A percentile compares a stretch with the other conserved stretches of the same genome.
Conservation (phyloP, 2,329 filamentous ascomycete genomes). For the Colletotrichum costaricense region DNA sequence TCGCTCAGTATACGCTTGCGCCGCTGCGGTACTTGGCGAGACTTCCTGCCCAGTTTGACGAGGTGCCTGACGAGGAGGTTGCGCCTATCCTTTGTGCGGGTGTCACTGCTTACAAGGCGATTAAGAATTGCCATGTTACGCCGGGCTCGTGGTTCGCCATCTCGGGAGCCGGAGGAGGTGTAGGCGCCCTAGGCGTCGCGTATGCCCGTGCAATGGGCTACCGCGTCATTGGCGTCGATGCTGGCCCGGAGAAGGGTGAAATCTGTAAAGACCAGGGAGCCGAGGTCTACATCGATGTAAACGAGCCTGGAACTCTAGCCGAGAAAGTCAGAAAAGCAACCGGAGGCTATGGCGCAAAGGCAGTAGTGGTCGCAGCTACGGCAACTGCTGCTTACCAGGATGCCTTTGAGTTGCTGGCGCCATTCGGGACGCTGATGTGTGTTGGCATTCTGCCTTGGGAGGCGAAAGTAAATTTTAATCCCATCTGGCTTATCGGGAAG, state of each 20-base stretch:
- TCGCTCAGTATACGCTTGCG: conserved; percentile 51
- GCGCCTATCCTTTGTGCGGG: conserved; percentile 56
- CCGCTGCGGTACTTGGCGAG: conserved; percentile 47
- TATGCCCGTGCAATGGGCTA: conserved; percentile 56
- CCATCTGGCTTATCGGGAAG: conserved; percentile 47
- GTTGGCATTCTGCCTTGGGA: conserved; percentile 48
- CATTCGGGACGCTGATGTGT: conserved; percentile 53
- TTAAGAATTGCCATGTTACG: conserved; percentile 45
- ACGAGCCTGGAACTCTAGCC: conserved; percentile 35
- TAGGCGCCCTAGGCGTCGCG: conserved; percentile 51
- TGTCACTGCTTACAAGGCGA: conserved; percentile 55
- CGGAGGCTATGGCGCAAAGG: conserved; percentile 38
- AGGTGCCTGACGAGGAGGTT: conserved; percentile 46
- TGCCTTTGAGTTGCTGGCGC: conserved; percentile 47
- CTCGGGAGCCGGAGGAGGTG: conserved; percentile 52
- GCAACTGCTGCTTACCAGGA: conserved; percentile 46
- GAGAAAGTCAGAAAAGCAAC: conserved; percentile 42
- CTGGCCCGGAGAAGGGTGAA: conserved; percentile 44
- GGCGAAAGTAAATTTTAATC: conserved; percentile 43
- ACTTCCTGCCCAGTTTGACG: conserved; percentile 43
- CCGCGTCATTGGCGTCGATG: conserved; percentile 52
- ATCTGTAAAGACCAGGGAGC: conserved; percentile 47
- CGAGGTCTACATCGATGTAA: conserved; percentile 51
- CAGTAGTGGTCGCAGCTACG: conserved; percentile 46
- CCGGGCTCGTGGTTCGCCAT: conserved; percentile 52